Base-by-base conservation (phyloP, 345 rosid genomes). In the Citrus reticulata region DNA sequence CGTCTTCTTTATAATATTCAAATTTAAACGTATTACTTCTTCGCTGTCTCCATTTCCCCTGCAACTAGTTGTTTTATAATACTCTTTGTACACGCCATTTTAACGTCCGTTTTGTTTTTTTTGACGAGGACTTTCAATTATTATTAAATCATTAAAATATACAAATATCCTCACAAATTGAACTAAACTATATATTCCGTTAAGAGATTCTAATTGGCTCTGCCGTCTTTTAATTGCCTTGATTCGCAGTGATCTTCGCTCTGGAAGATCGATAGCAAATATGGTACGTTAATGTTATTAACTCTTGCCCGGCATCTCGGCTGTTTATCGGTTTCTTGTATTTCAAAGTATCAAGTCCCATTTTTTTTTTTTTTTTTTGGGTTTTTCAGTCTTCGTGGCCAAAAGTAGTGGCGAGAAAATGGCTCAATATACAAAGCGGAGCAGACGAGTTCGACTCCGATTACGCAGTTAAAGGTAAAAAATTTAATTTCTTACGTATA, bases 361-460 rank as follows among this genome's bases (percentile, higher is more conserved):
- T 9, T 71, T 11, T 72, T 25, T 32, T n/a, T 40, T 58, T 11
- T 11, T 20, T 51, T 17, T 29, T 13, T 29, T 7, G 19, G 17
- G 2, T 20, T 64, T 24, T 67, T 39, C 83, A 93, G 98, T 54
- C 90, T 55, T 90, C 93, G 59, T 93, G 98, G 98, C 95, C 97
- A 4, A 90, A 82, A 84, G 77, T 79, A 64, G 88, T 93, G 58
- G 98, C 78, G 37, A 86, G 87, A 65, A 95, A 93, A 86, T 95
- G 98, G 98, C 87, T 95, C 30, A 93, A 95, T 80, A 83, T 93
- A 82, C 90, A 85, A 54, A 87, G 91, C 66, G 83, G 89, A 80
- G 89, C 87, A 30, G 91, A 85, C 29, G 97, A 92, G 83, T 95
- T 89, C 79, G 88, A 90, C 67, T 90, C 97, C 4, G 98, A 95